Evolutionary conservation across 2,329 filamentous ascomycete species (phyloP).

Genomic region (Sporothrix sp.): DNA sequence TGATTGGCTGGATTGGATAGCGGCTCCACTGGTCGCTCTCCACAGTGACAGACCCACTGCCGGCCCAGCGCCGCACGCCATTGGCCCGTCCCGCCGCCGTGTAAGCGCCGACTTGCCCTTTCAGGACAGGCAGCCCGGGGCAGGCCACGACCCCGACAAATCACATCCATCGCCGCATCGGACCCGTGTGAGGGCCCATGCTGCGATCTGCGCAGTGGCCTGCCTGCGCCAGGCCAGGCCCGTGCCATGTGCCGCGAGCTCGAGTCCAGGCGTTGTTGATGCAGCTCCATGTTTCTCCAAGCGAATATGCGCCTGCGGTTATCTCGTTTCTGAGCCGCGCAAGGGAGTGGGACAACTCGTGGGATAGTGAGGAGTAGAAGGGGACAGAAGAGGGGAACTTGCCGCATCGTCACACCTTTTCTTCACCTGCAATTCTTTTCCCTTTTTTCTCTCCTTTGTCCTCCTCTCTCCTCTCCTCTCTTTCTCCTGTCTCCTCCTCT

Average conservation of each 20-base stretch:
- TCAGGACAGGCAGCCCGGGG: constrained; percentile 7
- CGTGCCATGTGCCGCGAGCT: no score
- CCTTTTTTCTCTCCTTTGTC: background rate
- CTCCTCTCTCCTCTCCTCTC: background rate
- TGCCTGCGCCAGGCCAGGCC: no score
- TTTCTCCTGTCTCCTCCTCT: background rate
- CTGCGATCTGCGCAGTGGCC: background rate
- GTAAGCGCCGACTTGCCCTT: constrained; percentile 15
- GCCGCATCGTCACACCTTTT: background rate
- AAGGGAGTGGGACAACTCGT: background rate
- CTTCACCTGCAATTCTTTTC: background rate
- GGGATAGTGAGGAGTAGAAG: background rate
- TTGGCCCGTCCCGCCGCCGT: constrained; percentile 12
- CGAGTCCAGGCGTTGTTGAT: no score
- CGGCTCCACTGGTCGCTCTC: no score
- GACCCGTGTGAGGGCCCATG: background rate
- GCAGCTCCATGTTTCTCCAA: no score
- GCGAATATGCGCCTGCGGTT: no score
- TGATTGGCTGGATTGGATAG: background rate
- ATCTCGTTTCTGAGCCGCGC: no score
- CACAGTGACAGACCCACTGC: constrained; percentile 1
- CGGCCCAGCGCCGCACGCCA: background rate
- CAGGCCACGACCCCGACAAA: background rate
- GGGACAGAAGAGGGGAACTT: background rate
- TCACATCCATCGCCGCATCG: constrained; percentile 6